A percentile compares a stretch with the other conserved stretches of the same genome.
Evolutionary conservation across 345 rosid genomes (phyloP).

Genomic region (Lepidium aucheri): DNA sequence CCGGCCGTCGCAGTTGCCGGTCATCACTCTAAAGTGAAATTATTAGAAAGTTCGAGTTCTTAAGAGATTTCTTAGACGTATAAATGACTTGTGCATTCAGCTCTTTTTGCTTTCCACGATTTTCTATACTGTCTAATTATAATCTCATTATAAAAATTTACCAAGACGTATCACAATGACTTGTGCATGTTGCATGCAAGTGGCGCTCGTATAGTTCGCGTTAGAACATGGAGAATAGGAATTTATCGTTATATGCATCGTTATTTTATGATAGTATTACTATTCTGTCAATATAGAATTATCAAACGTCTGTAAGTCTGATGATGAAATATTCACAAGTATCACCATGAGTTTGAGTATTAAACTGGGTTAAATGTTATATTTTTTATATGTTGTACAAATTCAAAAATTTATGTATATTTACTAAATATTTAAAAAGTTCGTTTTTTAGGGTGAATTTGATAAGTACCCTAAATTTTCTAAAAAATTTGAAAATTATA

Average conservation of each 20-base stretch:
- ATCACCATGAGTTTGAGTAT: background rate
- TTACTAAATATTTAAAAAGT: background rate
- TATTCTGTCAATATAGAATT: too few species aligned
- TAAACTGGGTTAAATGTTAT: background rate
- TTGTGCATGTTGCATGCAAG: background rate
- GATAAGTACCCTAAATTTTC: too few species aligned
- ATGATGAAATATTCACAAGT: background rate
- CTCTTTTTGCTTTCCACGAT: background rate
- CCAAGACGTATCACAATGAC: background rate
- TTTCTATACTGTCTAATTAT: background rate
- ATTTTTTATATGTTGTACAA: too few species aligned
- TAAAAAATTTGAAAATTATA: too few species aligned
- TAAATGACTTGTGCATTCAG: background rate
- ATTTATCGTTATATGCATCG: too few species aligned
- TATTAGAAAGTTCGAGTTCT: background rate
- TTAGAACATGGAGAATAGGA: too few species aligned
- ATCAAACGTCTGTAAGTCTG: background rate
- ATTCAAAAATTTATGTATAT: background rate
- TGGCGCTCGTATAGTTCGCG: too few species aligned
- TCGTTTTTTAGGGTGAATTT: too few species aligned
- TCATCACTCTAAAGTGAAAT: background rate
- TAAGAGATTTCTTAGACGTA: background rate
- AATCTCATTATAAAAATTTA: background rate
- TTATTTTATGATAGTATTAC: too few species aligned
- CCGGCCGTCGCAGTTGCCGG: constrained; percentile 18